Evolutionary conservation across 163 green algal species (phyloP).

Genomic region (Chlamydomonas reinhardtii): DNA sequence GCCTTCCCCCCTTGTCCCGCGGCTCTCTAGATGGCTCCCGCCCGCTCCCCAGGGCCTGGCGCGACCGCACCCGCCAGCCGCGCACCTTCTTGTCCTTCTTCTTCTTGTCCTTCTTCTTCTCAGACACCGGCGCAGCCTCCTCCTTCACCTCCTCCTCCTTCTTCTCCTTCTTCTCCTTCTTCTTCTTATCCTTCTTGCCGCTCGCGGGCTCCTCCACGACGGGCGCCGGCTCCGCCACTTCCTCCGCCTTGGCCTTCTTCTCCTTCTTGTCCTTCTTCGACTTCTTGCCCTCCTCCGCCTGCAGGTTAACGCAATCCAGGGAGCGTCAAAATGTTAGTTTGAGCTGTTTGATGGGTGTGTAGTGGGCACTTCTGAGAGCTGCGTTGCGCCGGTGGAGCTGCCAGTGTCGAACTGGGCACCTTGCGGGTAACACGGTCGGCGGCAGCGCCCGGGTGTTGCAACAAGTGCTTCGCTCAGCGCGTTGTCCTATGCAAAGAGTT

Average conservation of each 20-base stretch:
- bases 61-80: too few species aligned
- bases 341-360: too few species aligned
- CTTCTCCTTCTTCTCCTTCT: not conserved
- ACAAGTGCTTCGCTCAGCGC: not conserved
- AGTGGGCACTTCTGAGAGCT: too few species aligned
- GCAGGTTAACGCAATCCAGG: too few species aligned
- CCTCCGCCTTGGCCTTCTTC: conserved; percentile 2
- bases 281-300: not conserved
- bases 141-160: not conserved
- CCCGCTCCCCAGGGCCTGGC: too few species aligned
- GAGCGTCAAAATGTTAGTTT: too few species aligned
- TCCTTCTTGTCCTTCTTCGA: conserved; percentile 39
- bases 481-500: not conserved
- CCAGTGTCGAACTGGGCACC: too few species aligned
- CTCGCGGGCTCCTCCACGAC: not conserved
- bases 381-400: too few species aligned
- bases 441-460: not conserved
- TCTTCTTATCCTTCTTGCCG: conserved; percentile 1
- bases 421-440: too few species aligned
- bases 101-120: too few species aligned
- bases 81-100: not conserved
- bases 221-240: not conserved
- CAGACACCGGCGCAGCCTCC: not conserved
- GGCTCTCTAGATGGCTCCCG: too few species aligned
- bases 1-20: too few species aligned